Evolutionary conservation across 805 yeast genomes (phyloP).

Genomic region (Saccharomyces mikatae): DNA sequence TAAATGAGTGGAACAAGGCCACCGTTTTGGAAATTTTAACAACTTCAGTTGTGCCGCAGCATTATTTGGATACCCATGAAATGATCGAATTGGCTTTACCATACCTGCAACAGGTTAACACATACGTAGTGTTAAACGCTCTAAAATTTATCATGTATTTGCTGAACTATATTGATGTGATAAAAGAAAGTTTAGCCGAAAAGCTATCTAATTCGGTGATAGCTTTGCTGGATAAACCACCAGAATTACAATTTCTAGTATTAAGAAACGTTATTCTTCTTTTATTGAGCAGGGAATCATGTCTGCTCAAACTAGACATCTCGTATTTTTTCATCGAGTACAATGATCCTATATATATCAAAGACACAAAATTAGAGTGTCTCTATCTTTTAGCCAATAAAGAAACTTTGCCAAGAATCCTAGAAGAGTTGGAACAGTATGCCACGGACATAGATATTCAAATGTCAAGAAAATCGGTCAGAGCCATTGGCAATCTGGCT

Average conservation of each 20-base stretch:
- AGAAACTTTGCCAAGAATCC: constrained; percentile 48
- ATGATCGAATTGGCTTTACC: constrained; percentile 62
- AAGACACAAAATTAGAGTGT: constrained; percentile 84
- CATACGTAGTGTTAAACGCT: constrained; percentile 74
- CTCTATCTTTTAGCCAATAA: constrained; percentile 70
- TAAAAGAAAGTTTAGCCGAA: constrained; percentile 50
- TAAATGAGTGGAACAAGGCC: constrained; percentile 67
- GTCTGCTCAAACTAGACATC: constrained; percentile 55
- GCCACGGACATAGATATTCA: constrained; percentile 80
- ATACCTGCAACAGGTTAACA: constrained; percentile 67
- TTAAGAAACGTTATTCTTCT: constrained; percentile 73
- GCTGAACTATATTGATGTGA: constrained; percentile 57
- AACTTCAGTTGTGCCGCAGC: constrained; percentile 61
- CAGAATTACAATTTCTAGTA: constrained; percentile 78
- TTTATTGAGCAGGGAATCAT: constrained; percentile 54
- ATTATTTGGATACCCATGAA: constrained; percentile 53
- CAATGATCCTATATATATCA: constrained; percentile 80
- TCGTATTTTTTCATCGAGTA: constrained; percentile 72
- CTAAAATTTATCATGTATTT: constrained; percentile 64
- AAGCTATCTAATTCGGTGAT: constrained; percentile 62
- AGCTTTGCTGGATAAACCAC: constrained; percentile 61
- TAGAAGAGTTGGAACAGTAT: constrained; percentile 74
- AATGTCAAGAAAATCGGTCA: constrained; percentile 78
- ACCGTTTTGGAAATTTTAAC: constrained; percentile 55
- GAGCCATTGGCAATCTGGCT: constrained; percentile 86